These are phyloP conservation scores for Allium cepa DNA, from an alignment of 106 monocot species.

Conservation along the genomic window DNA sequence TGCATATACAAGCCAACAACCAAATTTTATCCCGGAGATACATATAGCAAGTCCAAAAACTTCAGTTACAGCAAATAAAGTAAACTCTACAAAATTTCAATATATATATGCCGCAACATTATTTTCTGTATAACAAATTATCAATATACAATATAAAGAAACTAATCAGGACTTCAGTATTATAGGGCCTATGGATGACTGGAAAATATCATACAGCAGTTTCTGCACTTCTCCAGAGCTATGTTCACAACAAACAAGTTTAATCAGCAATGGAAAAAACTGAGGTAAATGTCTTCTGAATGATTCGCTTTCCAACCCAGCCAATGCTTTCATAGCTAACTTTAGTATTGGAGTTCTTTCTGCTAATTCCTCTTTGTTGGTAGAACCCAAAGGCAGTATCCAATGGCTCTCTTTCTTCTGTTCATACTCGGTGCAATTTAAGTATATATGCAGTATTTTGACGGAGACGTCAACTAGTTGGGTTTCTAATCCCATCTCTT, in stretches of 20 bases:
- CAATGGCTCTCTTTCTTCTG: constrained; percentile 17
- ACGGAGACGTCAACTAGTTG: constrained; percentile 45
- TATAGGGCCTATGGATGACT: constrained; percentile 65
- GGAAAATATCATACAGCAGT: constrained; percentile 61
- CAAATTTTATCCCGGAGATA: too few relatives aligned
- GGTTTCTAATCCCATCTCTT: constrained; percentile 38
- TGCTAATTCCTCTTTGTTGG: constrained; percentile 81
- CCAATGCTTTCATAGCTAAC: constrained; percentile 37
- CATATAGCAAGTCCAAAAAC: too few relatives aligned
- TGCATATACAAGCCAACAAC: too few relatives aligned
- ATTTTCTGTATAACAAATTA: too few relatives aligned
- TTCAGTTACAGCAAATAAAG: too few relatives aligned
- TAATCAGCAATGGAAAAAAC: constrained; percentile 76
- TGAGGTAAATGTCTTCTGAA: constrained; percentile 51
- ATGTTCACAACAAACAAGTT: constrained; percentile 79
- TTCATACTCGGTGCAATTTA: constrained; percentile 39
- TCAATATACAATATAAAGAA: background rate
- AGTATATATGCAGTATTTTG: constrained; percentile 64
- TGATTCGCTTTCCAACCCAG: constrained; percentile 39
- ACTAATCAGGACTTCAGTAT: constrained; percentile 40
- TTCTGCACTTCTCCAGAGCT: constrained; percentile 68
- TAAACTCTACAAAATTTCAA: too few relatives aligned
- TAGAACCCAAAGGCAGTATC: constrained; percentile 60
- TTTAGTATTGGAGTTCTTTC: constrained; percentile 51
- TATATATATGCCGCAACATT: too few relatives aligned